Evolutionary conservation across 164 flowering plant species (phyloP), one percentile per base, ranked within the genome.

Genomic region (Liriodendron chinense): DNA sequence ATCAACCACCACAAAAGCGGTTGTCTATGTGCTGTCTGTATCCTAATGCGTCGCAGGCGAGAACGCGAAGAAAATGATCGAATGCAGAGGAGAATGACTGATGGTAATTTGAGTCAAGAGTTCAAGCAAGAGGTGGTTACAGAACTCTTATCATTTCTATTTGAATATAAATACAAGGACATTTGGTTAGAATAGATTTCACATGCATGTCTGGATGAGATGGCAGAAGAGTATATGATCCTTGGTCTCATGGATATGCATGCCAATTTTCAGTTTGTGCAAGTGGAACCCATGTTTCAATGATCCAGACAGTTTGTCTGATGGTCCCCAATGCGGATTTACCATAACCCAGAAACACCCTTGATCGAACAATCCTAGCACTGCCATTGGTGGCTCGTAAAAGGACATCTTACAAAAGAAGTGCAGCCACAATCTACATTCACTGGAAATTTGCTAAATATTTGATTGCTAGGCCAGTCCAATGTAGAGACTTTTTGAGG

Each of bases 21-120:
- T 65, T 96, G 99, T 74, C 75, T 92, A 53, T 96, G 99, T 85
- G 99, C 98, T 56, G 88, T 96, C 74, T 94, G 98, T 85, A 85
- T 92, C 75, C 80, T 94, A 76, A 94, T 84, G 85, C 92, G 98
- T n/a, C 93, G 93, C 4, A 88, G 91, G 79, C 83, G 77, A 76
- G 98, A 96, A 81, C 93, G 96, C n/a, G 93, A 91, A 79, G 91
- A 79, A 80, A 85, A 64, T 84, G 83, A 83, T 72, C 87, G 78
- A 75, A 56, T 80, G 69, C 88, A 81, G 50, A 63, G 47, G 75
- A 86, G 80, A 56, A 76, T 47, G 63, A 79, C 83, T 80, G 86
- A 84, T 78, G 80, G 78, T 57, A 80, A 80, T 68, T 70, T 74
- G 69, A 72, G 81, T 65, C 85, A 81, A 80, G 87, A 84, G 24